These are phyloP conservation scores for Gracilaria gracilis DNA, from an alignment of 23 red algal species.

Conservation along the genomic window DNA sequence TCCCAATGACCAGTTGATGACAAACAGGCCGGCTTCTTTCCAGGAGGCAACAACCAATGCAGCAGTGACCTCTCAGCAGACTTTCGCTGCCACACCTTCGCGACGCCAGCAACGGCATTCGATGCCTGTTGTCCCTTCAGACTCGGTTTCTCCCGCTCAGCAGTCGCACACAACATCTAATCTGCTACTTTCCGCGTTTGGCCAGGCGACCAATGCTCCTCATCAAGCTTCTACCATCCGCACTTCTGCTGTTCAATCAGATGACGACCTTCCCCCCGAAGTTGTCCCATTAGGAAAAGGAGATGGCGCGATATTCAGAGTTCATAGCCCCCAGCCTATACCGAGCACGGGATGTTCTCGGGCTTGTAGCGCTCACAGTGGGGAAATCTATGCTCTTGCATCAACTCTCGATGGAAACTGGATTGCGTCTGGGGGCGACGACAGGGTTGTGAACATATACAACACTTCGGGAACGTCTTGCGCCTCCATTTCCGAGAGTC, in stretches of 20 bases:
- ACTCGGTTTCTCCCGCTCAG: neutral
- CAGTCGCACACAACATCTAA: neutral
- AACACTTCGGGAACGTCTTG: constrained; percentile 23
- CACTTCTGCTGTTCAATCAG: neutral
- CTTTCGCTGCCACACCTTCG: neutral
- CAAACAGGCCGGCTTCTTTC: neutral
- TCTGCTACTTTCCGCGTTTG: constrained; percentile 8
- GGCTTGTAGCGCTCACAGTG: constrained; percentile 41
- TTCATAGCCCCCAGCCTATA: neutral
- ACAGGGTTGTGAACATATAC: constrained; percentile 42
- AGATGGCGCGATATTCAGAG: neutral
- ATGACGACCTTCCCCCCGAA: neutral
- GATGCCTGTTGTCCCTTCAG: constrained; percentile 12
- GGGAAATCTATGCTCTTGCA: constrained; percentile 59
- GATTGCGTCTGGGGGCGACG: constrained; percentile 68
- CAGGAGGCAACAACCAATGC: constrained; percentile 1
- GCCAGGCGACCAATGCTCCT: neutral
- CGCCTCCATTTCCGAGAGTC: constrained; percentile 29
- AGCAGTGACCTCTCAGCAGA: neutral
- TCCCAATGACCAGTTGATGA: no score
- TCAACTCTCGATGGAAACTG: constrained; percentile 44
- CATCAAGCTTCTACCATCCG: neutral
- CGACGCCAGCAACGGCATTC: neutral
- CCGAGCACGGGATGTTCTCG: neutral
- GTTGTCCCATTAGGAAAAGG: constrained; percentile 9